A percentile compares a stretch with the other conserved stretches of the same genome.
Conservation (phyloP, 345 rosid species). For the Camelina sativa region DNA sequence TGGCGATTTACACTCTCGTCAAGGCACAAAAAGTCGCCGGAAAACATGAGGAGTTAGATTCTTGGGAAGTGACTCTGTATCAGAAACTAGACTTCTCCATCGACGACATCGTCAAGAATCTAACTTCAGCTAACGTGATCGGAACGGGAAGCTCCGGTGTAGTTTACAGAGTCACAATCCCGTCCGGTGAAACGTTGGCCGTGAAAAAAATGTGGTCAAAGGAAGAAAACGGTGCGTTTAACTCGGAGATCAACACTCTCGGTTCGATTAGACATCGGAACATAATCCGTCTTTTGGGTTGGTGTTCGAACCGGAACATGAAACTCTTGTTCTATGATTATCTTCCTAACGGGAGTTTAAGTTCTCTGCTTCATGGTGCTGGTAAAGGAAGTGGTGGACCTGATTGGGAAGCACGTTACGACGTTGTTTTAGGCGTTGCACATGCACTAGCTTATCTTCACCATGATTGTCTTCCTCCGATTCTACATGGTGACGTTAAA, state of each 20-base stretch:
- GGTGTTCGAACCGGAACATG: slow-evolving; percentile 75
- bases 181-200: slow-evolving; percentile 77
- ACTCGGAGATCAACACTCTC: slow-evolving; percentile 78
- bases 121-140: slow-evolving; percentile 81
- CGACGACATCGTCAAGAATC: slow-evolving; percentile 63
- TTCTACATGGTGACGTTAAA: slow-evolving; percentile 89
- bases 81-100: slow-evolving; percentile 86
- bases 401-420: slow-evolving; percentile 88
- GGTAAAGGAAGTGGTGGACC: slow-evolving; percentile 72
- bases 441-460: slow-evolving; percentile 92
- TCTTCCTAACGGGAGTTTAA: slow-evolving; percentile 92
- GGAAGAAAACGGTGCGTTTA: slow-evolving; percentile 81
- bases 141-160: slow-evolving; percentile 99
- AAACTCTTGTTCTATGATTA: slow-evolving; percentile 87
- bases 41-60: slow-evolving; percentile 49
- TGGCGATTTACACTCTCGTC: slow-evolving; percentile 63
- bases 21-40: slow-evolving; percentile 49
- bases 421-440: slow-evolving; percentile 77
- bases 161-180: slow-evolving; percentile 72
- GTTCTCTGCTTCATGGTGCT: slow-evolving; percentile 82
- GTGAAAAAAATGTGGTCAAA: slow-evolving; percentile 96
- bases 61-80: slow-evolving; percentile 80
- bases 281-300: slow-evolving; percentile 82
- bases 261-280: slow-evolving; percentile 88
- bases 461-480: slow-evolving; percentile 89